Evolutionary conservation across 116 monocot species (phyloP).

Genomic region (Thalassia testudinum): DNA sequence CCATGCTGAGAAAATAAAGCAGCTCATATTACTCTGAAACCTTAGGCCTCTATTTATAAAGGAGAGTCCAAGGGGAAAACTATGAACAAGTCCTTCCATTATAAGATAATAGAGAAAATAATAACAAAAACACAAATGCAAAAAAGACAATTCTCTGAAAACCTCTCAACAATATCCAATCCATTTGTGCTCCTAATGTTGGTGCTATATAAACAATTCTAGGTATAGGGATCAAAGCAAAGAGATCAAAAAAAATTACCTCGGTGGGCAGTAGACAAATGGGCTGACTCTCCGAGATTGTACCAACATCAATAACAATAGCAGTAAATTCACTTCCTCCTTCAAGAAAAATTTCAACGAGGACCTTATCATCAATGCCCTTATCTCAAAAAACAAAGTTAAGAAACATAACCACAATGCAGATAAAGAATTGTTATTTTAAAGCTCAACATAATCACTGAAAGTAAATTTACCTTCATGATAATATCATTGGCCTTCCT

Average conservation of each 20-base stretch:
- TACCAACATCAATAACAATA: slow-evolving; percentile 70
- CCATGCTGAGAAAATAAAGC: too few species aligned
- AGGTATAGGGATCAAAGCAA: too few species aligned
- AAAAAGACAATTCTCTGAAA: too few species aligned
- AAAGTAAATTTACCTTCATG: slow-evolving; percentile 26
- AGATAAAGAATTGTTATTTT: neutral
- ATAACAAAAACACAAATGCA: too few species aligned
- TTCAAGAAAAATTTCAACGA: slow-evolving; percentile 76
- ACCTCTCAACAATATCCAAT: too few species aligned
- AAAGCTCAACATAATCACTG: neutral
- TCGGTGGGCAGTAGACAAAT: slow-evolving; percentile 82
- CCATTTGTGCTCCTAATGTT: too few species aligned
- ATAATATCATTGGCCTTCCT: slow-evolving; percentile 56
- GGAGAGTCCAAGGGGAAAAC: too few species aligned
- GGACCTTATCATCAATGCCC: slow-evolving; percentile 79
- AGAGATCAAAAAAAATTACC: slow-evolving; percentile 18
- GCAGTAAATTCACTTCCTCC: slow-evolving; percentile 88
- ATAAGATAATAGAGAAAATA: too few species aligned
- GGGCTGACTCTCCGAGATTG: slow-evolving; percentile 34
- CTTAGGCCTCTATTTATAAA: too few species aligned
- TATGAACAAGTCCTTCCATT: too few species aligned
- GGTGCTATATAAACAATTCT: too few species aligned
- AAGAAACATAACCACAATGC: neutral
- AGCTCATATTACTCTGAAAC: too few species aligned
- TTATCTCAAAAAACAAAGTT: slow-evolving; percentile 8